phyloP scores from a whole-genome alignment of 192 early-diverging fungal genomes.

The Thamnidium elegans region DNA sequence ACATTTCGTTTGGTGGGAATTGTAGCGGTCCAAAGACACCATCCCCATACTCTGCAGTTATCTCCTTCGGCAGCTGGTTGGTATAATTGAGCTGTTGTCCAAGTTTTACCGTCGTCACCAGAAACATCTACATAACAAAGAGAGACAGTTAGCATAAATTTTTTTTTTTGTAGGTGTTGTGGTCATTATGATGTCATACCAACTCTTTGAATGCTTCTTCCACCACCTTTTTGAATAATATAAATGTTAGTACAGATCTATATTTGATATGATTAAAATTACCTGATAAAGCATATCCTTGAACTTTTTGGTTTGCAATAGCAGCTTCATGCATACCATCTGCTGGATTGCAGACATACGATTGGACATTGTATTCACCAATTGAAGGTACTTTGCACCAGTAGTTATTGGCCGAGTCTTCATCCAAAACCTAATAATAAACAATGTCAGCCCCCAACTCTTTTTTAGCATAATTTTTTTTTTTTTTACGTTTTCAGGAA shows the following conservation, averaged over 20 bases:
- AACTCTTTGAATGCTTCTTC: slow-evolving; percentile 73
- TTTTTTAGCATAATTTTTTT: too few relatives aligned
- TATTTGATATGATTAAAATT: not conserved
- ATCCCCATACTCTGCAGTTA: slow-evolving; percentile 66
- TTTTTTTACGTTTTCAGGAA: slow-evolving; percentile 61
- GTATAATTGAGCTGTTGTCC: slow-evolving; percentile 69
- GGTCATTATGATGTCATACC: slow-evolving; percentile 37
- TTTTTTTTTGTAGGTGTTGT: slow-evolving; percentile 22
- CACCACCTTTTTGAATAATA: slow-evolving; percentile 54
- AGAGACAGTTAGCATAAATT: not conserved
- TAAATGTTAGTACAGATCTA: not conserved
- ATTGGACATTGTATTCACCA: slow-evolving; percentile 82
- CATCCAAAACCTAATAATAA: slow-evolving; percentile 1
- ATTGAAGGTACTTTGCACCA: slow-evolving; percentile 53
- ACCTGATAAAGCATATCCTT: slow-evolving; percentile 74
- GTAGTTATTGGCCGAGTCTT: slow-evolving; percentile 44
- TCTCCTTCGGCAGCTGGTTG: slow-evolving; percentile 40
- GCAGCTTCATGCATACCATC: slow-evolving; percentile 46
- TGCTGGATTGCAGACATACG: slow-evolving; percentile 67
- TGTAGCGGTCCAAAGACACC: slow-evolving; percentile 77
- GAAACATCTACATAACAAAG: slow-evolving; percentile 61
- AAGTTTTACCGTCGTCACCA: slow-evolving; percentile 80
- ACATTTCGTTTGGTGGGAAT: slow-evolving; percentile 46
- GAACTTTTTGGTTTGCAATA: slow-evolving; percentile 44
- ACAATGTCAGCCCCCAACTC: too few relatives aligned